Conservation (phyloP, 352 stramenopile genomes). For the Stramenopiles sp. region DNA sequence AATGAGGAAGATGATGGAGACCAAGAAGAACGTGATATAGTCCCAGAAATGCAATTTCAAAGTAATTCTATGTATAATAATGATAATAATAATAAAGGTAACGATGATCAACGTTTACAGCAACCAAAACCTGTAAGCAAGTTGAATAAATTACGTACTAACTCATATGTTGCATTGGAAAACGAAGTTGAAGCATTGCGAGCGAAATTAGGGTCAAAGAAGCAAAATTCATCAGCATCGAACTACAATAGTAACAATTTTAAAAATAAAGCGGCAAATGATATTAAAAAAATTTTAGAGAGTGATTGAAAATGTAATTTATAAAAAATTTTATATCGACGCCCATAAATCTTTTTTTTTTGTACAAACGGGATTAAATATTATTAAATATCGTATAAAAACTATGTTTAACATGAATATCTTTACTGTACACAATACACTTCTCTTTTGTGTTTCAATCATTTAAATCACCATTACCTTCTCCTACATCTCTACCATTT, state of each 20-base stretch:
- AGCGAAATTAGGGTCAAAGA: not conserved
- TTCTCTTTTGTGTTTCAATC: too few relatives aligned
- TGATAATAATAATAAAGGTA: not conserved
- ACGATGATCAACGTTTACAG: too few relatives aligned
- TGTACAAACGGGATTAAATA: too few relatives aligned
- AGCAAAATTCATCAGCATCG: not conserved
- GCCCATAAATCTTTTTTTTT: too few relatives aligned
- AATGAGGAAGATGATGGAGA: not conserved
- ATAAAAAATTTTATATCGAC: too few relatives aligned
- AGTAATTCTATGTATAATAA: not conserved
- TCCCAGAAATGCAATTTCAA: too few relatives aligned
- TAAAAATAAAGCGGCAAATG: not conserved
- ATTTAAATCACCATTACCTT: too few relatives aligned
- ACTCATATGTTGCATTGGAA: not conserved
- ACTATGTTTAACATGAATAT: too few relatives aligned
- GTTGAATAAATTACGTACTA: not conserved
- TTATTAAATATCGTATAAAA: too few relatives aligned
- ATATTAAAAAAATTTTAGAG: conserved; percentile 6
- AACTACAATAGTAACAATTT: not conserved
- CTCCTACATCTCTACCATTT: too few relatives aligned
- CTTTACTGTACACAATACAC: too few relatives aligned
- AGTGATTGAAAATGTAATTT: not conserved
- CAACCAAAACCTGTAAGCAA: not conserved
- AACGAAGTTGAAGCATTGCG: not conserved
- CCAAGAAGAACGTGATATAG: not conserved